Evolutionary conservation across 2,329 filamentous ascomycete genomes (phyloP), one percentile per base, ranked within the genome.

Genomic region (Elsinoe necatrix): DNA sequence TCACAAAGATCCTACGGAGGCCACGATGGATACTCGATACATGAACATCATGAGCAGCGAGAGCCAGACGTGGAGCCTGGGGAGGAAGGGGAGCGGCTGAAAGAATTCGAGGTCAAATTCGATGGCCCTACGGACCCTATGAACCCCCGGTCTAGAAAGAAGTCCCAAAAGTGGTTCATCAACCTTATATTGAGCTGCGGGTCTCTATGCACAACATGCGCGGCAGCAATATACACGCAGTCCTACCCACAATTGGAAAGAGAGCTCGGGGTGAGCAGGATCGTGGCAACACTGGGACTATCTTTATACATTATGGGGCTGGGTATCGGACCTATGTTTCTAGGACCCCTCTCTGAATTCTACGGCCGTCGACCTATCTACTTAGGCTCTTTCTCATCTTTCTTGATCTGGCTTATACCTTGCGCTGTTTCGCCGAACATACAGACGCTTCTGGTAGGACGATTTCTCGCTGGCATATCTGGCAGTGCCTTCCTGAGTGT

Each of bases 181-280:
- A 83, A 91, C 1, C 63, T 83, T 34, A 85, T 95, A 57, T 78
- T 90, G n/a, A 83, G 84, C 8, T 68, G 79, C 56, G 86, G 85
- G 6, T 87, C 87, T 47, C 76, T 93, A 58, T 92, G 88, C 70
- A 90, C 95, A 55, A 95, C 90, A 7, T 89, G 85, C 67, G 82
- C 87, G 1, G 91, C 86, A 48, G 93, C 89, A n/a, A 83, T 95
- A 64, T 95, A 96, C 71, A 92, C 89, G 0, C 82, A 82, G 11
- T 93, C 87, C 0, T 96, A 95, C 69, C 67, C 65, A 16, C 86
- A 93, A 69, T 82, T 95, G 71, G 82, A 85, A 60, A 72, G 76
- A 23, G 87, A 95, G 58, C 95, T 95, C 64, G 73, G 80, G 61
- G 80, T 80, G 63, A 86, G 86, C 0, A 79, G 81, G 57, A 75